Conservation (phyloP, 2,329 filamentous ascomycete species). For the Penicillium sp. region DNA sequence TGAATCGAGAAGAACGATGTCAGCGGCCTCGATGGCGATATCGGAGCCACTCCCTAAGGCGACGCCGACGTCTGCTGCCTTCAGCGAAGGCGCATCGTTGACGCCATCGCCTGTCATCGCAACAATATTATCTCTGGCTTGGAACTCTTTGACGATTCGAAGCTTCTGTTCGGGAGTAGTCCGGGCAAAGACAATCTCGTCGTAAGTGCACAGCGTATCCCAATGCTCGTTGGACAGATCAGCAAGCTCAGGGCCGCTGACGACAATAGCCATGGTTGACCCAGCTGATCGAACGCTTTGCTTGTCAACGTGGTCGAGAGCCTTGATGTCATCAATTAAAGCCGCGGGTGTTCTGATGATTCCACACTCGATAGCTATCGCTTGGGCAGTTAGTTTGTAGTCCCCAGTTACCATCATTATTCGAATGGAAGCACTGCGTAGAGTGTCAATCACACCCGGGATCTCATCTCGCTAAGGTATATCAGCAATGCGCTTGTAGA, state of each 20-base stretch:
- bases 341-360: slow-evolving; percentile 60
- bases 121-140: slow-evolving; percentile 62
- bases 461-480: slow-evolving; percentile 57
- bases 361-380: slow-evolving; percentile 73
- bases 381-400: slow-evolving; percentile 74
- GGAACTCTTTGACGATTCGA: slow-evolving; percentile 77
- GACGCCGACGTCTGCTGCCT: slow-evolving; percentile 64
- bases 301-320: slow-evolving; percentile 50
- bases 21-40: slow-evolving; percentile 66
- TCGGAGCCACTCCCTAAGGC: slow-evolving; percentile 63
- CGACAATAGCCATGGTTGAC: slow-evolving; percentile 55
- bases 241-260: slow-evolving; percentile 70
- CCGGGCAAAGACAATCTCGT: slow-evolving; percentile 76
- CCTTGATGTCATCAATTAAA: slow-evolving; percentile 59
- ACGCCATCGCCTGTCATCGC: slow-evolving; percentile 58
- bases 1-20: slow-evolving; percentile 69
- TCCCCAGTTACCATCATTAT: slow-evolving; percentile 83
- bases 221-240: slow-evolving; percentile 71
- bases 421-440: slow-evolving; percentile 72
- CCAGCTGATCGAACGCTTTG: slow-evolving; percentile 35
- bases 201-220: slow-evolving; percentile 67
- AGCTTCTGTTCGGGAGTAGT: slow-evolving; percentile 81
- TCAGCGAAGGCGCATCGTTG: slow-evolving; percentile 59
- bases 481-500: not conserved
- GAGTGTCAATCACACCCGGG: slow-evolving; percentile 62